phyloP scores from a whole-genome alignment of 192 early-diverging fungal species.

The Kappamyces sp. region DNA sequence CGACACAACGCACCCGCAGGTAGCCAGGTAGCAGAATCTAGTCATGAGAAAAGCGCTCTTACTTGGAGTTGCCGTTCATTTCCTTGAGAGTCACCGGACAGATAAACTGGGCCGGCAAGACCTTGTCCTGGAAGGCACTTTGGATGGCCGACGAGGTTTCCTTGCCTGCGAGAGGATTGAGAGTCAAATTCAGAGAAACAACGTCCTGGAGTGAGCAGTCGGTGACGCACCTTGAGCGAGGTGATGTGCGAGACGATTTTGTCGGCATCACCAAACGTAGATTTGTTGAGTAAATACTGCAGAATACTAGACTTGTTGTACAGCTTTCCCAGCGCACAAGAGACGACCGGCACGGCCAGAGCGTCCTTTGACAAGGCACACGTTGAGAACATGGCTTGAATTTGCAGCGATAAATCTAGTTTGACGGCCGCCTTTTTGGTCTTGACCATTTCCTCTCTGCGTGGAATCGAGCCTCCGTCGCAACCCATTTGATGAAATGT shows the following conservation, averaged over 20 bases:
- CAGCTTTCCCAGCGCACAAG: constrained; percentile 65
- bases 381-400: constrained; percentile 59
- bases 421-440: constrained; percentile 61
- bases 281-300: constrained; percentile 60
- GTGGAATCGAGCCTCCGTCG: constrained; percentile 87
- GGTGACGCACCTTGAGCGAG: constrained; percentile 45
- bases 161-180: constrained; percentile 47
- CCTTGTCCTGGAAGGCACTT: constrained; percentile 26
- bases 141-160: constrained; percentile 31
- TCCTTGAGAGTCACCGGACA: constrained; percentile 79
- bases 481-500: constrained; percentile 66
- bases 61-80: constrained; percentile 74
- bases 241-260: constrained; percentile 66
- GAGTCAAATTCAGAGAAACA: constrained; percentile 56
- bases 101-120: constrained; percentile 36
- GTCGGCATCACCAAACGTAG: constrained; percentile 71
- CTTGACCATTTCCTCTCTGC: constrained; percentile 78
- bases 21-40: constrained; percentile 37
- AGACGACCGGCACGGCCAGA: constrained; percentile 60
- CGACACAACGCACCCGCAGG: constrained; percentile 76
- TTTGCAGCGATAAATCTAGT: constrained; percentile 59
- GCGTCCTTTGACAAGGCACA: constrained; percentile 75
- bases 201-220: constrained; percentile 44
- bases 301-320: constrained; percentile 80
- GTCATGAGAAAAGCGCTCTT: background rate